phyloP scores from a whole-genome alignment of 2,329 filamentous ascomycete species.

The Cordyceps cateniannulata region DNA sequence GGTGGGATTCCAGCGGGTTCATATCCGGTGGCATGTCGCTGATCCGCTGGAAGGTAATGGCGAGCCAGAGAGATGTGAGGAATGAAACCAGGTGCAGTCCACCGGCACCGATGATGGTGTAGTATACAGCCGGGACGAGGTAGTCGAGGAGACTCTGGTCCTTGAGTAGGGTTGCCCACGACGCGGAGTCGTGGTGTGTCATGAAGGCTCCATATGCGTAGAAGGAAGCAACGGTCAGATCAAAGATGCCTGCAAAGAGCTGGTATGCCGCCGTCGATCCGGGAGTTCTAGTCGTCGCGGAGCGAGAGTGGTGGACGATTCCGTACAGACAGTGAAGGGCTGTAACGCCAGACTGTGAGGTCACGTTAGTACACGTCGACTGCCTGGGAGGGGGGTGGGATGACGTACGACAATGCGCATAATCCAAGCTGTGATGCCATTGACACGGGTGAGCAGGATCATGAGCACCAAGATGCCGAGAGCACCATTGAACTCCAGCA shows the following conservation, averaged over 20 bases:
- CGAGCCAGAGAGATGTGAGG: constrained; percentile 66
- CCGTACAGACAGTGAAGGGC: constrained; percentile 68
- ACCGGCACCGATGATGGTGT: constrained; percentile 56
- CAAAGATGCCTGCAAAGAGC: constrained; percentile 70
- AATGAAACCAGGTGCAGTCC: constrained; percentile 67
- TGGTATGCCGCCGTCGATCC: constrained; percentile 84
- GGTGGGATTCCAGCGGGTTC: constrained; percentile 84
- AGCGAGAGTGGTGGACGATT: constrained; percentile 71
- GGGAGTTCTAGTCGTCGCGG: constrained; percentile 64
- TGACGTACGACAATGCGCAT: constrained; percentile 65
- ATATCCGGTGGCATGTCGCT: constrained; percentile 79
- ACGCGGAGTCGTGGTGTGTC: constrained; percentile 34
- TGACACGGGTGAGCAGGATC: constrained; percentile 66
- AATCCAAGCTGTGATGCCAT: constrained; percentile 63
- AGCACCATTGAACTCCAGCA: constrained; percentile 61
- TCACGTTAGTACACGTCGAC: background rate
- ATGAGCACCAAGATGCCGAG: constrained; percentile 67
- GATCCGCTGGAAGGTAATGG: constrained; percentile 76
- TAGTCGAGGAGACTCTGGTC: constrained; percentile 48
- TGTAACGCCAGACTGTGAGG: constrained; percentile 52
- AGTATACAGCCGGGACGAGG: constrained; percentile 62
- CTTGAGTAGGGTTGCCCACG: constrained; percentile 64
- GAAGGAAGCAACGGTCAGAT: constrained; percentile 50
- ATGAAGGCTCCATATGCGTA: constrained; percentile 50
- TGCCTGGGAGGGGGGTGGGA: constrained; percentile 15